phyloP scores from a whole-genome alignment of 2,329 filamentous ascomycete species.

The Arthroderma uncinatum region DNA sequence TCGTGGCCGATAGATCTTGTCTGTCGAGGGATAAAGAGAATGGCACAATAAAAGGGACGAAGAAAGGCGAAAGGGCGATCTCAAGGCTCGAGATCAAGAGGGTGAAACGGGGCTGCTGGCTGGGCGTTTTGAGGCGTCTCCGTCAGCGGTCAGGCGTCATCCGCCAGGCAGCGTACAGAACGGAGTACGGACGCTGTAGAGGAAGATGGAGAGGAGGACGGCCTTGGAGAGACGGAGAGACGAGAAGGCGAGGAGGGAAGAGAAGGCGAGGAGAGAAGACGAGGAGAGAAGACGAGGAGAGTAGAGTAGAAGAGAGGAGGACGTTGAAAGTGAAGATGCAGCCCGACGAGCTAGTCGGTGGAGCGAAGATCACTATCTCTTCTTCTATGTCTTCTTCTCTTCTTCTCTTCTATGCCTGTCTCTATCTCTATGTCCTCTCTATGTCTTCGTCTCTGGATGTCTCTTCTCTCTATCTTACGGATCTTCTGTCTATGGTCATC shows the following conservation, averaged over 20 bases:
- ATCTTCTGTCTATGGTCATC: no score
- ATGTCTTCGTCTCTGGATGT: no score
- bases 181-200: background rate
- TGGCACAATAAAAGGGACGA: background rate
- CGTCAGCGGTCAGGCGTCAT: background rate
- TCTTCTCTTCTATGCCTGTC: background rate
- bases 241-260: background rate
- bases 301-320: slow-evolving; percentile 22
- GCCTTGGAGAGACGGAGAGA: background rate
- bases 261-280: background rate
- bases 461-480: no score
- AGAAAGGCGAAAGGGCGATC: background rate
- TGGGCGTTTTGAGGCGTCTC: slow-evolving; percentile 1
- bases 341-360: slow-evolving; percentile 17
- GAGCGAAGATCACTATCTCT: background rate
- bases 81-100: background rate
- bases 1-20: no score
- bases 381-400: background rate
- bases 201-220: background rate
- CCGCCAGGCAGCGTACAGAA: background rate
- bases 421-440: background rate
- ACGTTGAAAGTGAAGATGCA: slow-evolving; percentile 13
- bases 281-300: background rate
- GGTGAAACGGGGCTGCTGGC: slow-evolving; percentile 5
- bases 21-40: background rate